phyloP scores from a whole-genome alignment of 2,329 filamentous ascomycete genomes.

The Fusarium piperis region DNA sequence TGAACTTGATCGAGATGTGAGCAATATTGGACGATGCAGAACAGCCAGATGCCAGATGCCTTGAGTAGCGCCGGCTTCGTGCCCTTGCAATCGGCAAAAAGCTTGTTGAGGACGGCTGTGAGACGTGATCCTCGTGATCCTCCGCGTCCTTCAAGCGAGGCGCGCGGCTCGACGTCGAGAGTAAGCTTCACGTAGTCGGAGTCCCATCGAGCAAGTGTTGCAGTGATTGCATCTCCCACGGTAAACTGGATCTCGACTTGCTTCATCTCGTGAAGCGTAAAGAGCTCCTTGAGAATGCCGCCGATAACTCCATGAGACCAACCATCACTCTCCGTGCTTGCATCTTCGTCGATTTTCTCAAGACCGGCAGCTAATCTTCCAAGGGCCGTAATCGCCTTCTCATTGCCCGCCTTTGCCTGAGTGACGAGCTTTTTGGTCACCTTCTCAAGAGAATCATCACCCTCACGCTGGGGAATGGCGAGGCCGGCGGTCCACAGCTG shows the following conservation, averaged over 20 bases:
- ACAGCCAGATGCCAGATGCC: slow-evolving; percentile 93
- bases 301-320: slow-evolving; percentile 55
- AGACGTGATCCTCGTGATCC: slow-evolving; percentile 56
- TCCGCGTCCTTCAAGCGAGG: slow-evolving; percentile 46
- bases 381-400: slow-evolving; percentile 82
- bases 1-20: slow-evolving; percentile 82
- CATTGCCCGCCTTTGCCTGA: slow-evolving; percentile 81
- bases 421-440: slow-evolving; percentile 71
- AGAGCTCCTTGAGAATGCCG: slow-evolving; percentile 73
- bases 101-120: slow-evolving; percentile 71
- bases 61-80: slow-evolving; percentile 92
- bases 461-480: slow-evolving; percentile 46
- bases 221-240: slow-evolving; percentile 87
- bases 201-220: slow-evolving; percentile 81
- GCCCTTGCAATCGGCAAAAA: slow-evolving; percentile 80
- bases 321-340: slow-evolving; percentile 22
- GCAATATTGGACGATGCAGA: slow-evolving; percentile 91
- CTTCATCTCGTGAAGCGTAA: slow-evolving; percentile 83
- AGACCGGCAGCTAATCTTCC: slow-evolving; percentile 78
- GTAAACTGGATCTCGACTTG: slow-evolving; percentile 90
- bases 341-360: slow-evolving; percentile 47
- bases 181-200: slow-evolving; percentile 80
- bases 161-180: slow-evolving; percentile 74
- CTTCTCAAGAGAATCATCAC: slow-evolving; percentile 47
- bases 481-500: slow-evolving; percentile 60